Evolutionary conservation across 352 stramenopile genomes (phyloP).

Genomic region (Pythium brassicae): DNA sequence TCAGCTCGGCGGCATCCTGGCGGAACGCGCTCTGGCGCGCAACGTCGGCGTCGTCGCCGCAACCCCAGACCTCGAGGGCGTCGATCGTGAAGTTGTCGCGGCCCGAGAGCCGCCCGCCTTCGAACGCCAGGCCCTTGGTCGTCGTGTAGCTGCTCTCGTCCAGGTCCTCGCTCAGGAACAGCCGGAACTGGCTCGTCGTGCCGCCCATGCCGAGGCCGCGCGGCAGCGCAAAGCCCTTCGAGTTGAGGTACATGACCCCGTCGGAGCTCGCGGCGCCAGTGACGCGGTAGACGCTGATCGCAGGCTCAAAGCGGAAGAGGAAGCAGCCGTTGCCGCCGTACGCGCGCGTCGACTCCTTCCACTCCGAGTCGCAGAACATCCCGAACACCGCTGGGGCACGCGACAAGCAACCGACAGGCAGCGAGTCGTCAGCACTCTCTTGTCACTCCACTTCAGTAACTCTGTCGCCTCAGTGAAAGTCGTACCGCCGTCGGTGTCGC

Average conservation of each 20-base stretch:
- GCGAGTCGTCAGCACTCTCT: no score
- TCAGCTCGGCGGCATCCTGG: constrained; percentile 77
- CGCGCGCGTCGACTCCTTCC: constrained; percentile 76
- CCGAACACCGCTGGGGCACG: constrained; percentile 64
- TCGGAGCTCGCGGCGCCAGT: constrained; percentile 35
- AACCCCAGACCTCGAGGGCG: constrained; percentile 77
- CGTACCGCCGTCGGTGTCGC: constrained; percentile 58
- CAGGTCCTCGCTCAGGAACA: constrained; percentile 84
- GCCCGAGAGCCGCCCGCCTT: constrained; percentile 52
- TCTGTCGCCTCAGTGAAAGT: background rate
- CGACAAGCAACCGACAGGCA: no score
- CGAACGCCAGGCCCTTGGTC: constrained; percentile 69
- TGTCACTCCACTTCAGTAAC: background rate
- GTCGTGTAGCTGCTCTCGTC: constrained; percentile 81
- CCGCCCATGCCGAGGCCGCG: constrained; percentile 75
- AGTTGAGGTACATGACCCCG: constrained; percentile 88
- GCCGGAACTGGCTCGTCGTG: constrained; percentile 62
- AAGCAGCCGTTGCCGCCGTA: constrained; percentile 83
- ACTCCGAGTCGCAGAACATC: constrained; percentile 83
- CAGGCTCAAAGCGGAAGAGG: constrained; percentile 62
- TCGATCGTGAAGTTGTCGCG: constrained; percentile 60
- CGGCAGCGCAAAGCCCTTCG: constrained; percentile 71
- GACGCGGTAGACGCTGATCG: constrained; percentile 60
- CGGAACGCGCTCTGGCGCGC: constrained; percentile 56
- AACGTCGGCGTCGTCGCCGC: constrained; percentile 53